phyloP scores from a whole-genome alignment of 306 rosid species.

The Prinsepia uniflora region DNA sequence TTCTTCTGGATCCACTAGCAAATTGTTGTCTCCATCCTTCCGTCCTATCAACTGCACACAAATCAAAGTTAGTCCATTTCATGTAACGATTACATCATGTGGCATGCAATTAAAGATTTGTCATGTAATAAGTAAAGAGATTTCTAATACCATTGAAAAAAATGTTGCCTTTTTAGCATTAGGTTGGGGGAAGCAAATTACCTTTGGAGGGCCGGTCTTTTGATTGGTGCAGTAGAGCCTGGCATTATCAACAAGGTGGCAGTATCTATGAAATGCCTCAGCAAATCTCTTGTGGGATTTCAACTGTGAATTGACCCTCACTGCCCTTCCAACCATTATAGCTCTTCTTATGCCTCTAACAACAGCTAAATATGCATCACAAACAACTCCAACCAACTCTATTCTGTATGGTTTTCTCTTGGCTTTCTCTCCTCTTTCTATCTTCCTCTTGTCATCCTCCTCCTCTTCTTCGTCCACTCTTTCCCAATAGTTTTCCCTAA shows the following conservation, averaged over 20 bases:
- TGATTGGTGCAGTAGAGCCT: slow-evolving; percentile 60
- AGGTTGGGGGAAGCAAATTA: slow-evolving; percentile 17
- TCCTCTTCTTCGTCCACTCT: slow-evolving; percentile 42
- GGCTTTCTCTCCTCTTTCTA: slow-evolving; percentile 8
- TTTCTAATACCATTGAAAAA: too few species aligned
- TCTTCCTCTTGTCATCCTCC: slow-evolving; percentile 18
- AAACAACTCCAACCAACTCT: slow-evolving; percentile 90
- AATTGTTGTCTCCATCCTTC: slow-evolving; percentile 54
- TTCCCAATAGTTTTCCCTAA: slow-evolving; percentile 83
- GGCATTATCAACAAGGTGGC: slow-evolving; percentile 78
- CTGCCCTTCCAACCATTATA: slow-evolving; percentile 73
- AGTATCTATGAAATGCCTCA: slow-evolving; percentile 57
- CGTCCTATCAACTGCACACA: slow-evolving; percentile 56
- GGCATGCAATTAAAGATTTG: too few species aligned
- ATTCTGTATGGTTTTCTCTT: slow-evolving; percentile 66
- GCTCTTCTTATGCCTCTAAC: slow-evolving; percentile 95
- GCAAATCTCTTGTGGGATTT: slow-evolving; percentile 95
- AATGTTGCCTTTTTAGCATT: background rate
- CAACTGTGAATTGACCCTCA: slow-evolving; percentile 80
- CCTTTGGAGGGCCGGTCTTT: slow-evolving; percentile 61
- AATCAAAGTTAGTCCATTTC: background rate
- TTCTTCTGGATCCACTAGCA: slow-evolving; percentile 58
- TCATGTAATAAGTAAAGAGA: too few species aligned
- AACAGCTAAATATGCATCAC: slow-evolving; percentile 90
- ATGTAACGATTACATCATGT: too few species aligned